Evolutionary conservation across 2,329 filamentous ascomycete genomes (phyloP), one percentile per base, ranked within the genome.

Genomic region (Aureobasidium sp.): DNA sequence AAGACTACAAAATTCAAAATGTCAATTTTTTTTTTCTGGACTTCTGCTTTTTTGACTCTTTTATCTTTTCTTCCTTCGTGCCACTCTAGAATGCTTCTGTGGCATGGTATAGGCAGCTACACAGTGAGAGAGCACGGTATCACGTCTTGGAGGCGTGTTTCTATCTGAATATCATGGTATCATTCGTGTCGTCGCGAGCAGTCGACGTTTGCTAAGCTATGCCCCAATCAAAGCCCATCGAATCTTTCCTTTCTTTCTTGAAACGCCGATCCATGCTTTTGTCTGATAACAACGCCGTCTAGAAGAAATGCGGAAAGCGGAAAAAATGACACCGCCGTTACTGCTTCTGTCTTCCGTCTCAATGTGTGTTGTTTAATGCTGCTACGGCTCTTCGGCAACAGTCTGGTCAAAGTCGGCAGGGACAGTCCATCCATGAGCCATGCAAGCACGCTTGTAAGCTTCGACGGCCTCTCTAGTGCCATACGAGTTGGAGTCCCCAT

Each of bases 381-480:
- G 40, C n/a, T 50, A 9, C 6, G 47, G n/a, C 47, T 50, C 15
- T 22, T 57, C 47, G 33, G 45, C 29, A 37, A 47, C 33, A 40
- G 56, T 63, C 40, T 63, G 31, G 44, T 73, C 68, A 64, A 92
- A 81, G 45, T 87, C 87, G 4, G 74, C 71, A 0, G 90, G 89
- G 3, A 92, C 76, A 52, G 78, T 71, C 91, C 91, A 96, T 0
- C 88, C 87, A 74, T 96, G 91, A 96, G 0, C 88, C 87, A 74
- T 96, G 91, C 5, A 74, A 12, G 87, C 87, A 57, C 90, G 82
- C 33, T 79, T 76, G 69, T 88, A 96, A 2, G 90, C 91, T 0
- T 85, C 81, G 1, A 91, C 77, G 0, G 91, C 91, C 71, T 95
- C 91, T 0, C 70, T 71, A 5, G 90, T 80, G 0, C 78, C 77